Percentiles rank a stretch among this genome's conserved stretches.
phyloP scores from a whole-genome alignment of 495 filamentous ascomycete species.

The Neurospora sp. region DNA sequence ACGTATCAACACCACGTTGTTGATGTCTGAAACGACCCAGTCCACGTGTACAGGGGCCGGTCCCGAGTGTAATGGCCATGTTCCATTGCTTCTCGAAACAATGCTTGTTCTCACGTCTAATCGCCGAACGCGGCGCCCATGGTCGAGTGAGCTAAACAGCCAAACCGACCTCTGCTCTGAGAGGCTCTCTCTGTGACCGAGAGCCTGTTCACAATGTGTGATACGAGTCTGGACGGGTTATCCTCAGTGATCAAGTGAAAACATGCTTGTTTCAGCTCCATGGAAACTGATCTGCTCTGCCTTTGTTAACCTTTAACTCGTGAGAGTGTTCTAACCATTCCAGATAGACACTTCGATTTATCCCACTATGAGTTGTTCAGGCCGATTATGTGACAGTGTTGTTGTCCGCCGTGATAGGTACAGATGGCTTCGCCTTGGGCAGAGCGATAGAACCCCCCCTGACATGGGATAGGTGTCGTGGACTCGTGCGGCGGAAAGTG shows the following conservation, averaged over 20 bases:
- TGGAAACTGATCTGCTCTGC: neutral
- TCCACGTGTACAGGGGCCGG: neutral
- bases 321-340: neutral
- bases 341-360: neutral
- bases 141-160: neutral
- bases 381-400: neutral
- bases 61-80: neutral
- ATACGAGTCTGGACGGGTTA: neutral
- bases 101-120: too few species aligned
- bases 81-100: neutral
- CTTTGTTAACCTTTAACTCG: neutral
- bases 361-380: neutral
- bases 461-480: neutral
- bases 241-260: neutral
- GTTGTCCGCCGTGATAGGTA: neutral
- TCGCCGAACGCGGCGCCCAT: neutral
- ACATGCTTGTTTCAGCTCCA: neutral
- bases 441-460: neutral
- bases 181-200: neutral
- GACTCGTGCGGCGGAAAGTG: neutral
- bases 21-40: neutral
- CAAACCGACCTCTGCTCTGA: neutral
- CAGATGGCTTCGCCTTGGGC: neutral
- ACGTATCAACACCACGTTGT: neutral
- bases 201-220: neutral